Base-by-base conservation (phyloP, 352 stramenopile genomes). In the Pythium utonaiense region DNA sequence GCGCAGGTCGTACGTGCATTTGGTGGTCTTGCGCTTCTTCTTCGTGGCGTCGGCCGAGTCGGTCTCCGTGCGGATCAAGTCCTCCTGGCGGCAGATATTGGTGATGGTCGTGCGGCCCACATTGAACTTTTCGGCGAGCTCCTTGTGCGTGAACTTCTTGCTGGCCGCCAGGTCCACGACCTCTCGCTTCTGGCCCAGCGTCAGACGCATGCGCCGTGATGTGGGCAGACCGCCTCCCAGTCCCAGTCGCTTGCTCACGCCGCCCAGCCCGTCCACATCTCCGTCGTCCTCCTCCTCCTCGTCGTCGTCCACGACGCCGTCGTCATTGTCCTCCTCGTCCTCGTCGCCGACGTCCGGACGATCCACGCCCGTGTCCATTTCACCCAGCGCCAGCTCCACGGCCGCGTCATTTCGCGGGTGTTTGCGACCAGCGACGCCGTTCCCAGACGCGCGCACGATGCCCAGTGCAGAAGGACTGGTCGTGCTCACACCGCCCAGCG, bases 11-110 rank as follows among this genome's bases (percentile, higher is more conserved):
- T 92, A 92, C 45, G 80, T 83, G 69, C 82, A 92, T 60, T 89
- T 90, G 58, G 85, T 91, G 19, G 82, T 94, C 68, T 94, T 94
- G 70, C 84, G 74, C 58, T 86, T 85, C 73, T 94, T 94, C 73
- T 94, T 94, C 30, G 79, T 73, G 9, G 81, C 80, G 65, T 94
- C 84, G 7, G 84, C 84, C 42, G 84, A 92, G 71, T 94, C 82
- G n/a, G 84, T 94, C 69, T 94, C 84, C 0, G 77, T 84, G 54
- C 83, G 82, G 54, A 94, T 92, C 14, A 92, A 56, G 17, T 91
- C 79, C 36, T 91, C 82, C 60, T 94, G 80, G n/a, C 79, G 67
- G 59, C 80, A 94, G 44, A 94, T 92, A 68, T 91, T 94, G 41
- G 85, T 94, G 67, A 94, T 91, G 19, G 85, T 94, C 28, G 83